A percentile compares a stretch with the other conserved stretches of the same genome.
phyloP scores from a whole-genome alignment of 371 early-diverging fungal genomes.

The Nematocida sp. region DNA sequence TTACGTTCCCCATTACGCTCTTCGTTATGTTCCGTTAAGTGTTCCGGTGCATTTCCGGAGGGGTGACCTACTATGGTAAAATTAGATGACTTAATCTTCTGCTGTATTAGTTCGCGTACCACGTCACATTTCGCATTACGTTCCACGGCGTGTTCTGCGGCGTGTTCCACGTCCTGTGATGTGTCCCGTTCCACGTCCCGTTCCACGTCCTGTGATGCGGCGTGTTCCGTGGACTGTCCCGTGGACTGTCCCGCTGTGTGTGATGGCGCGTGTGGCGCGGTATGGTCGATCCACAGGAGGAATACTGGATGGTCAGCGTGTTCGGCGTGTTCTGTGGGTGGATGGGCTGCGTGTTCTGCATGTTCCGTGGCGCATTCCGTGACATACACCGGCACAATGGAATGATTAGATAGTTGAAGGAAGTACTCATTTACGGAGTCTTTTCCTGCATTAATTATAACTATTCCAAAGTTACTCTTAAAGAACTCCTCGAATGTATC shows the following conservation, averaged over 20 bases:
- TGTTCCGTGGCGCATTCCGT: background rate
- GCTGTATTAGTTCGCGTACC: background rate
- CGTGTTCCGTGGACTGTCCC: background rate
- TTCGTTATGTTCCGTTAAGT: too few species aligned
- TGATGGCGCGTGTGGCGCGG: background rate
- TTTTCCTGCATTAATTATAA: slow-evolving; percentile 27
- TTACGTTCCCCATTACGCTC: too few species aligned
- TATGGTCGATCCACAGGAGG: background rate
- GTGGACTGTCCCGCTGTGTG: too few species aligned
- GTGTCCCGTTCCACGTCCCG: too few species aligned
- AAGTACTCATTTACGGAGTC: slow-evolving; percentile 41
- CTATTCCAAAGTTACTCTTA: slow-evolving; percentile 8
- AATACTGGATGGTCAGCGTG: too few species aligned
- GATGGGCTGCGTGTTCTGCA: background rate
- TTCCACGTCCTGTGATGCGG: too few species aligned
- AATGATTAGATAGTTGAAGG: background rate
- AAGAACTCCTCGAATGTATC: slow-evolving; percentile 27
- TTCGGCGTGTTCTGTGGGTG: too few species aligned
- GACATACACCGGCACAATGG: slow-evolving; percentile 1
- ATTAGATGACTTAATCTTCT: background rate
- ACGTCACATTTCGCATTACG: too few species aligned
- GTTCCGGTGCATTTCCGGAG: too few species aligned
- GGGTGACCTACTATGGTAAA: background rate
- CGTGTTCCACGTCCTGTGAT: too few species aligned
- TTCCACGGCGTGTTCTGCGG: too few species aligned